Evolutionary conservation across 2,329 filamentous ascomycete species (phyloP), one percentile per base, ranked within the genome.

Genomic region (Penicillium thymicola): DNA sequence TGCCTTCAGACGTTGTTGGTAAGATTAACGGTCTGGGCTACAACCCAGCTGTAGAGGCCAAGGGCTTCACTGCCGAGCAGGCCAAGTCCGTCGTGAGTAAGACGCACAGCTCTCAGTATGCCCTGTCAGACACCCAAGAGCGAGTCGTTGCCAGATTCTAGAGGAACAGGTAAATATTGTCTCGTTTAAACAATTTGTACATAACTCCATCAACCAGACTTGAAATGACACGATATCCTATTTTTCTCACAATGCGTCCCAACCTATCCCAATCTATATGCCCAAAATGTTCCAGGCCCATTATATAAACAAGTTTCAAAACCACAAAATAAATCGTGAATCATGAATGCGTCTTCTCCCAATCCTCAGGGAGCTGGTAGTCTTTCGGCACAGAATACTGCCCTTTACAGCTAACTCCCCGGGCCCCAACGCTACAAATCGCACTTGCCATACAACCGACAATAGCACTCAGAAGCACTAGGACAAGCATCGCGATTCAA

Each of bases 31-130:
- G 84, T 47, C 76, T 96, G 21, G 92, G 91, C 0, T 97, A 97
- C 69, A 97, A 97, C 73, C 93, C 93, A 21, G 93, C 93, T 4
- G 87, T 92, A 5, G 87, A 89, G 75, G 93, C 93, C 14, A 92
- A 88, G 79, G 92, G 92, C 1, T 95, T 96, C 74, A 96, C 92
- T 0, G 83, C 82, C 59, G 85, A 81, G 62, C 91, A 97, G 78
- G 82, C 81, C 14, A 88, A 87, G 59, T 77, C 77, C 40, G 82
- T 85, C 23, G 84, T 91, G 65, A 87, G 89, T 70, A 91, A 88
- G 79, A 88, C 83, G 75, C 83, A 80, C 66, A 74, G 73, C 45
- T 88, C 83, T 69, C 85, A 85, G 21, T 96, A 88, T 87, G 92
- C 92, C 46, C 67, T 96, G 76, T 85, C 87, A 69, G 90, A 95